phyloP scores from a whole-genome alignment of 2,329 filamentous ascomycete species.

The Clonostachys chloroleuca region DNA sequence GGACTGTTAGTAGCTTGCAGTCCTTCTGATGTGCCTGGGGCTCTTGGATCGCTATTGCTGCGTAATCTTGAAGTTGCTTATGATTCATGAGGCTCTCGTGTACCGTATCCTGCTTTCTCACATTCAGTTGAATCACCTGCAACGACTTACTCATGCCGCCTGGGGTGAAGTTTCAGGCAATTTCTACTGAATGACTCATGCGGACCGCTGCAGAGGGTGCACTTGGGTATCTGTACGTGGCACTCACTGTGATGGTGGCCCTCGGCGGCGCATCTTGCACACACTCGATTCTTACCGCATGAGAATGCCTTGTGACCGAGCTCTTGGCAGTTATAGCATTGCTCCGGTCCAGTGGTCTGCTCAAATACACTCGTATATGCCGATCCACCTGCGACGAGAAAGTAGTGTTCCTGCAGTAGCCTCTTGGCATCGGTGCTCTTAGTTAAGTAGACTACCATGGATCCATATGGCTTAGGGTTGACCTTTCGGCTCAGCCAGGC shows the following conservation, averaged over 20 bases:
- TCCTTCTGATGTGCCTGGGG: not conserved
- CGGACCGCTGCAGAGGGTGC: conserved; percentile 1
- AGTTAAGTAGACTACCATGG: conserved; percentile 9
- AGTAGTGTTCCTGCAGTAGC: conserved; percentile 4
- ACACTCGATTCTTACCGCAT: conserved; percentile 4
- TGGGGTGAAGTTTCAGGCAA: not conserved
- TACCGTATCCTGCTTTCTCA: not conserved
- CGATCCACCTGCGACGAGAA: conserved; percentile 3
- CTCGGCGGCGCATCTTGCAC: conserved; percentile 1
- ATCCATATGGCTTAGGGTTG: conserved; percentile 11
- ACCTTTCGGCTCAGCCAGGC: conserved; percentile 13
- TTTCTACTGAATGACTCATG: conserved; percentile 4
- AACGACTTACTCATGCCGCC: not conserved
- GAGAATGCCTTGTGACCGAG: conserved; percentile 5
- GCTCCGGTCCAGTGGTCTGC: not conserved
- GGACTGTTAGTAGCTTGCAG: conserved; percentile 23
- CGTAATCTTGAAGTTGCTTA: not conserved
- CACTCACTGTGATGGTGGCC: not conserved
- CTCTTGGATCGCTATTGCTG: not conserved
- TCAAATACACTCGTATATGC: conserved; percentile 2
- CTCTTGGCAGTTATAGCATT: conserved; percentile 4
- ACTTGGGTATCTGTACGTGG: not conserved
- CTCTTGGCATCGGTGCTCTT: conserved; percentile 3
- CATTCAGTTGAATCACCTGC: not conserved
- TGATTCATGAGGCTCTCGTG: not conserved